phyloP scores from a whole-genome alignment of 2,329 filamentous ascomycete genomes.

The Fusarium verticillioides region DNA sequence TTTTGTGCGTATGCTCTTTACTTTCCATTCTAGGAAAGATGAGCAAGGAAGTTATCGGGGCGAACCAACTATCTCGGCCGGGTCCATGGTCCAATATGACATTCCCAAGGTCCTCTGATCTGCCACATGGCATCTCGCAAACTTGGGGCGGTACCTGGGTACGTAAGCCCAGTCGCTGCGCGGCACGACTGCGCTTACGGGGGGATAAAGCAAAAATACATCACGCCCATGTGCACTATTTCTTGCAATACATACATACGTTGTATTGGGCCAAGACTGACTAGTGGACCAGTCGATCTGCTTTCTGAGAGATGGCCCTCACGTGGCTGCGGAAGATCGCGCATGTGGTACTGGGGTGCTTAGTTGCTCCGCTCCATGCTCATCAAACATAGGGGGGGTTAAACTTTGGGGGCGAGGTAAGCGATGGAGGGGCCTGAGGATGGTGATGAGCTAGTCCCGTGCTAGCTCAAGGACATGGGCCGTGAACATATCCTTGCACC shows the following conservation, averaged over 20 bases:
- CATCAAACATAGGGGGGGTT: constrained; percentile 29
- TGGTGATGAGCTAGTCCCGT: constrained; percentile 18
- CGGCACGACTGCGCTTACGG: not conserved
- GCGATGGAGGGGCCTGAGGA: constrained; percentile 3
- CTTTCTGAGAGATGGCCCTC: constrained; percentile 39
- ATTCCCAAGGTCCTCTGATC: constrained; percentile 4
- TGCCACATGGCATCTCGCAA: constrained; percentile 36
- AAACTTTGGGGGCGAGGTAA: constrained; percentile 29
- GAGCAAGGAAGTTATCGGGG: not conserved
- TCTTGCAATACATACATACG: not conserved
- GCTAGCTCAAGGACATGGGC: constrained; percentile 14
- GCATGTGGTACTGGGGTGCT: constrained; percentile 45
- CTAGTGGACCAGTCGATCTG: constrained; percentile 31
- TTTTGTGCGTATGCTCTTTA: constrained; percentile 5
- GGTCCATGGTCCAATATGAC: constrained; percentile 2
- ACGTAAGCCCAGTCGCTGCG: constrained; percentile 6
- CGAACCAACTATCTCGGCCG: not conserved
- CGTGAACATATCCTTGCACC: constrained; percentile 1
- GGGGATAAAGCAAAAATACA: constrained; percentile 7
- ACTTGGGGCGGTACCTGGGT: not conserved
- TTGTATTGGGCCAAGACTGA: not conserved
- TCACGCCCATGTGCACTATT: not conserved
- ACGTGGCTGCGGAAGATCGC: constrained; percentile 52
- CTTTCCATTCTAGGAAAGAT: constrained; percentile 3
- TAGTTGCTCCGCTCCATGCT: constrained; percentile 32